Conservation (phyloP, 2,329 filamentous ascomycete genomes). For the Chaetothyriales sp. region DNA sequence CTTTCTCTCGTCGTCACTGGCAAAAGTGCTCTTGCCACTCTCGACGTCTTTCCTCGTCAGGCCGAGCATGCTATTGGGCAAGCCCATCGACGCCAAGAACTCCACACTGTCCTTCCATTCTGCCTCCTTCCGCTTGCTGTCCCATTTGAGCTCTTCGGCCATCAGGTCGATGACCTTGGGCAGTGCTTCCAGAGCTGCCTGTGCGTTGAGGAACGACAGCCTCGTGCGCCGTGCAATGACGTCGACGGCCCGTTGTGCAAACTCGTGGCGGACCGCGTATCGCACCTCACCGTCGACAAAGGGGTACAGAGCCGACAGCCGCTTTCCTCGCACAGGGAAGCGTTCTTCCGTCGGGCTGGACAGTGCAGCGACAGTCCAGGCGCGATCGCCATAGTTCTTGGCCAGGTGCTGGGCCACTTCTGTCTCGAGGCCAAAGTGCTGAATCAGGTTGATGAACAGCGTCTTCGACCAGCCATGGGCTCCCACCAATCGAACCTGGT, state of each 20-base stretch:
- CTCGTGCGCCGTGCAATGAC: conserved; percentile 73
- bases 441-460: conserved; percentile 86
- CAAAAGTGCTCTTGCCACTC: conserved; percentile 35
- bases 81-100: conserved; percentile 47
- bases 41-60: conserved; percentile 45
- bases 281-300: conserved; percentile 85
- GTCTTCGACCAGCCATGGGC: conserved; percentile 80
- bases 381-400: conserved; percentile 77
- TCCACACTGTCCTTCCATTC: conserved; percentile 62
- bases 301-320: conserved; percentile 67
- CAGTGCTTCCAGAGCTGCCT: conserved; percentile 73
- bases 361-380: conserved; percentile 76
- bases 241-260: conserved; percentile 80
- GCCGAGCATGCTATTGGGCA: conserved; percentile 40
- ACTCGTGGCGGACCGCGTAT: conserved; percentile 77
- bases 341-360: conserved; percentile 61
- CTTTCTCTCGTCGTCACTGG: conserved; percentile 27
- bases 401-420: conserved; percentile 82
- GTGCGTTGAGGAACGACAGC: conserved; percentile 78
- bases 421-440: conserved; percentile 82
- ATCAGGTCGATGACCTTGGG: conserved; percentile 81
- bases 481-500: conserved; percentile 64
- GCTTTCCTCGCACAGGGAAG: conserved; percentile 69
- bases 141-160: conserved; percentile 70
- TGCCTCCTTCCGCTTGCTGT: conserved; percentile 50